phyloP scores from a whole-genome alignment of 805 yeast genomes.

The Ogataea salicorniae region DNA sequence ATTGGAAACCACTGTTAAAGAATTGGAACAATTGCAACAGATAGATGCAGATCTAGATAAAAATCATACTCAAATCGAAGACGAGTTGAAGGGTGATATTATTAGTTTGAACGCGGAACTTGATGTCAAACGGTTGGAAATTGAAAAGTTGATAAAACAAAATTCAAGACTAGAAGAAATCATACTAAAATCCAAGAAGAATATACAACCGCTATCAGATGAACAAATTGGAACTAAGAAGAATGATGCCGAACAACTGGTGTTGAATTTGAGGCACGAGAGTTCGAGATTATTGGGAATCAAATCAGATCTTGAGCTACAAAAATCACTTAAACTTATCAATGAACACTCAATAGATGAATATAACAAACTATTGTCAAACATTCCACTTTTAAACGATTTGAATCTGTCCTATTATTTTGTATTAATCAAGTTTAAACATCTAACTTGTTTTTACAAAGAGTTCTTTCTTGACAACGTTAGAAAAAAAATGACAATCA shows the following conservation, averaged over 20 bases:
- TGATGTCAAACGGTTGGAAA: constrained; percentile 11
- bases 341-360: constrained; percentile 8
- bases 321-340: constrained; percentile 4
- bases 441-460: constrained; percentile 3
- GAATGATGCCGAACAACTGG: constrained; percentile 1
- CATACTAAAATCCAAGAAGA: background rate
- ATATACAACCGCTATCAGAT: background rate
- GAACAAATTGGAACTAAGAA: background rate
- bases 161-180: constrained; percentile 33
- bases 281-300: constrained; percentile 11
- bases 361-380: constrained; percentile 2
- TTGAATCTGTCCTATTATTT: constrained; percentile 3
- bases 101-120: constrained; percentile 17
- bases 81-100: constrained; percentile 38
- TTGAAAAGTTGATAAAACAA: constrained; percentile 20
- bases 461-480: background rate
- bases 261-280: constrained; percentile 12
- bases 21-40: constrained; percentile 44
- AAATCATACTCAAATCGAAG: constrained; percentile 37
- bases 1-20: constrained; percentile 36
- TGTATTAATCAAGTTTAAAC: constrained; percentile 8
- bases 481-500: background rate
- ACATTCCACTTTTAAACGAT: background rate
- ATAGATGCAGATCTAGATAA: constrained; percentile 48
- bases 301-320: constrained; percentile 7